A percentile compares a stretch with the other conserved stretches of the same genome.
Conservation (phyloP, 176 grass and related monocot genomes). For the Oryza australiensis region DNA sequence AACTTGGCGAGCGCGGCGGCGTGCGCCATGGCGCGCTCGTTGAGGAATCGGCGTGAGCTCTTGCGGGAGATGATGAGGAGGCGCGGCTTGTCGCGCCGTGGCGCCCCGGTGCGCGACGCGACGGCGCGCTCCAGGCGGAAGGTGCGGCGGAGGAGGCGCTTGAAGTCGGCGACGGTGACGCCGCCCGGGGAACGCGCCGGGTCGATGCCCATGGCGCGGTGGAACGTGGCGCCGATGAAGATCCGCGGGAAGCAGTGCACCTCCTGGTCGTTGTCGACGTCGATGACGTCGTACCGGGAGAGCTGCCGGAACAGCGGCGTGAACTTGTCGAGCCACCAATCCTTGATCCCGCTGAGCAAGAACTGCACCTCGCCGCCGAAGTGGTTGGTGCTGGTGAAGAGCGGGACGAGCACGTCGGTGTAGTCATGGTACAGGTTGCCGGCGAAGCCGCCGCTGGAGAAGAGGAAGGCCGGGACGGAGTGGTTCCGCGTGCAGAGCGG, state of each 20-base stretch:
- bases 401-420: constrained; percentile 80
- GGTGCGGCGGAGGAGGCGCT: constrained; percentile 58
- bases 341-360: constrained; percentile 54
- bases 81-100: constrained; percentile 31
- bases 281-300: constrained; percentile 67
- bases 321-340: constrained; percentile 87
- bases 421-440: constrained; percentile 93
- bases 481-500: constrained; percentile 70
- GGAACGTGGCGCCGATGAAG: constrained; percentile 65
- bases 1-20: constrained; percentile 47
- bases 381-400: constrained; percentile 66
- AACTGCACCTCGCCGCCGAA: constrained; percentile 75
- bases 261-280: constrained; percentile 68
- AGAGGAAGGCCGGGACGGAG: constrained; percentile 72
- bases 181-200: constrained; percentile 15
- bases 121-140: constrained; percentile 66
- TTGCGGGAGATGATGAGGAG: constrained; percentile 79
- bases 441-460: constrained; percentile 83
- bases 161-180: constrained; percentile 65
- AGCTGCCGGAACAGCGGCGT: constrained; percentile 64
- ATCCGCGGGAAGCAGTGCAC: constrained; percentile 74
- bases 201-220: constrained; percentile 75
- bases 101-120: constrained; percentile 42
- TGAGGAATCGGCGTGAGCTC: constrained; percentile 51
- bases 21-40: constrained; percentile 62